Percentiles rank a stretch among this genome's conserved stretches.
Conservation (phyloP, 2,329 filamentous ascomycete species). For the Neofusicoccum ribis region DNA sequence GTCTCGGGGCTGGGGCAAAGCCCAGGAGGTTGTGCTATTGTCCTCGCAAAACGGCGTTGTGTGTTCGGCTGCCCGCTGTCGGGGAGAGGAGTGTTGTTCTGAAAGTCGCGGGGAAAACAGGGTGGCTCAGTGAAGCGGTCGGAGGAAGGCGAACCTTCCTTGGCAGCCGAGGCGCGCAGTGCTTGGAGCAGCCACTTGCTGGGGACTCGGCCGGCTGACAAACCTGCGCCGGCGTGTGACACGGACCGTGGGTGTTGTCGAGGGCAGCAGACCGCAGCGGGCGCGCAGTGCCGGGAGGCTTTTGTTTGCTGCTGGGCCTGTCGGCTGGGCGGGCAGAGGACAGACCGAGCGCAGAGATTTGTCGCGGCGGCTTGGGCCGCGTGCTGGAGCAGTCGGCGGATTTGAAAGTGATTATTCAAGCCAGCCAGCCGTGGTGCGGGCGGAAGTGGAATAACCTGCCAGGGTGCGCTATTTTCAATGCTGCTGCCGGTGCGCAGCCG, state of each 20-base stretch:
- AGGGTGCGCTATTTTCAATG: slow-evolving; percentile 13
- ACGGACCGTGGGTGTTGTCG: background rate
- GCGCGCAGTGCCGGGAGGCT: background rate
- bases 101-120: background rate
- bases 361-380: background rate
- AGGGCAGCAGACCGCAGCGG: background rate
- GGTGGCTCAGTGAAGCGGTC: slow-evolving; percentile 12
- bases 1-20: slow-evolving; percentile 40
- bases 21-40: slow-evolving; percentile 37
- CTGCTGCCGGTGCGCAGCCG: background rate
- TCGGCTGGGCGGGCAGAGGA: background rate
- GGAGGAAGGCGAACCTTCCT: slow-evolving; percentile 3
- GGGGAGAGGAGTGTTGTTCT: background rate
- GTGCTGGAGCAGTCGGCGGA: background rate
- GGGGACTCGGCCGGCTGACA: slow-evolving; percentile 6
- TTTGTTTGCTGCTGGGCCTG: too few relatives aligned
- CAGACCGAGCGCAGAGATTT: background rate
- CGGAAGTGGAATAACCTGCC: background rate
- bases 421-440: background rate
- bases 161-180: slow-evolving; percentile 19
- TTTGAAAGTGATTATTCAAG: slow-evolving; percentile 2
- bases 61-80: background rate
- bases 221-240: slow-evolving; percentile 5
- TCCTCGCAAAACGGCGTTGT: slow-evolving; percentile 36
- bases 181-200: slow-evolving; percentile 13